Evolutionary conservation across 306 rosid species (phyloP).

Genomic region (Fagus sylvatica): DNA sequence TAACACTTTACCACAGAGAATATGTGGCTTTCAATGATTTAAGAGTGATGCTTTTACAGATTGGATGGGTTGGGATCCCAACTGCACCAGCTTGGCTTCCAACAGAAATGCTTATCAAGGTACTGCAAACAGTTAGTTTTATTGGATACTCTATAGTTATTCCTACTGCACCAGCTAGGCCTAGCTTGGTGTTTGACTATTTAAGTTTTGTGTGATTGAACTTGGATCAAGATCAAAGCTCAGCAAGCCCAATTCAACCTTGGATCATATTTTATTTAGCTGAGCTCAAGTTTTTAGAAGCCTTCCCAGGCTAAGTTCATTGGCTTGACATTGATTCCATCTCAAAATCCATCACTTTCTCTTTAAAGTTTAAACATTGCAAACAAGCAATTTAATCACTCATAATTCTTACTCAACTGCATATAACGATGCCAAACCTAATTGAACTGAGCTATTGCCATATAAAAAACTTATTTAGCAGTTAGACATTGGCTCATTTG

Average conservation of each 20-base stretch:
- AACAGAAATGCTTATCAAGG: constrained; percentile 92
- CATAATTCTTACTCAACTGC: background rate
- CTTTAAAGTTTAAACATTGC: background rate
- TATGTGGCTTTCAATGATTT: background rate
- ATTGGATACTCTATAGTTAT: background rate
- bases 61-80: constrained; percentile 94
- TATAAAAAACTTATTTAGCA: background rate
- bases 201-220: background rate
- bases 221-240: background rate
- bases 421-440: background rate
- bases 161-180: background rate
- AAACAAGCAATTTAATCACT: background rate
- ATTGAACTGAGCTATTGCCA: background rate
- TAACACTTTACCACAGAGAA: background rate
- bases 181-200: background rate
- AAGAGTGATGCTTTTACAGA: constrained; percentile 33
- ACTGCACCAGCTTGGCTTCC: constrained; percentile 99
- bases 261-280: background rate
- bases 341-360: background rate
- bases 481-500: constrained; percentile 1
- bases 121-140: constrained; percentile 21
- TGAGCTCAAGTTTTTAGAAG: background rate
- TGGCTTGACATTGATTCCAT: background rate
- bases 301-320: no score
- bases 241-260: background rate